A percentile compares a stretch with the other conserved stretches of the same genome.
phyloP scores from a whole-genome alignment of 768 basidiomycete species.

The Coprinopsis strossmayeri region DNA sequence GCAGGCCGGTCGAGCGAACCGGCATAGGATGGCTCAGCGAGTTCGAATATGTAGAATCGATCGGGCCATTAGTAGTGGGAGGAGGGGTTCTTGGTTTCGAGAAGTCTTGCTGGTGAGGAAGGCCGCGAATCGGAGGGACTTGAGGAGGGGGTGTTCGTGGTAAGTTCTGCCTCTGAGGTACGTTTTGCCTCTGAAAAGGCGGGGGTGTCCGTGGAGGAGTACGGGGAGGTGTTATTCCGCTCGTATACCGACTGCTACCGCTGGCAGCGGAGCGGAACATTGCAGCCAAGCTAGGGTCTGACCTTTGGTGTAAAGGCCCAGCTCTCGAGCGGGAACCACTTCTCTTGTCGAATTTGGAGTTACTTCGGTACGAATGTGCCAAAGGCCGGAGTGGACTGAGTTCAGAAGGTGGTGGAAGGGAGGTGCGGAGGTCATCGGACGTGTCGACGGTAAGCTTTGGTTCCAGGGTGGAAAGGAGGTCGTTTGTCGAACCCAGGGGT shows the following conservation, averaged over 20 bases:
- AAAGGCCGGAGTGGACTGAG: neutral
- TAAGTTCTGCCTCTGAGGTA: neutral
- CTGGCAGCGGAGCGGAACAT: neutral
- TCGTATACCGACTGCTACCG: neutral
- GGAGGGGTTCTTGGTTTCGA: too few species aligned
- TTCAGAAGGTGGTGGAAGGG: neutral
- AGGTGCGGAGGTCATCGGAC: neutral
- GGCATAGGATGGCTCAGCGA: too few species aligned
- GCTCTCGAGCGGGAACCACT: neutral
- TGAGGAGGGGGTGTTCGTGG: too few species aligned
- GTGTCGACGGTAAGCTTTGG: neutral
- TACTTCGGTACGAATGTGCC: neutral
- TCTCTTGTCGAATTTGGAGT: neutral
- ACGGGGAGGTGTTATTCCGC: neutral
- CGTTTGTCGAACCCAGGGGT: neutral
- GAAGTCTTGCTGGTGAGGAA: too few species aligned
- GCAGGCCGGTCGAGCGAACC: too few species aligned
- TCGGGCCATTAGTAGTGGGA: too few species aligned
- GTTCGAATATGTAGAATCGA: too few species aligned
- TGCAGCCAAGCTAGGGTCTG: neutral
- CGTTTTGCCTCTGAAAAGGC: neutral
- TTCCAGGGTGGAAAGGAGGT: neutral
- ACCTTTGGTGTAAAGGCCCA: neutral
- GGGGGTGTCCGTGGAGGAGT: slow-evolving; percentile 1
- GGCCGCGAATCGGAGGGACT: too few species aligned